Base-by-base conservation (phyloP, 805 yeast genomes). In the Metschnikowia borealis region DNA sequence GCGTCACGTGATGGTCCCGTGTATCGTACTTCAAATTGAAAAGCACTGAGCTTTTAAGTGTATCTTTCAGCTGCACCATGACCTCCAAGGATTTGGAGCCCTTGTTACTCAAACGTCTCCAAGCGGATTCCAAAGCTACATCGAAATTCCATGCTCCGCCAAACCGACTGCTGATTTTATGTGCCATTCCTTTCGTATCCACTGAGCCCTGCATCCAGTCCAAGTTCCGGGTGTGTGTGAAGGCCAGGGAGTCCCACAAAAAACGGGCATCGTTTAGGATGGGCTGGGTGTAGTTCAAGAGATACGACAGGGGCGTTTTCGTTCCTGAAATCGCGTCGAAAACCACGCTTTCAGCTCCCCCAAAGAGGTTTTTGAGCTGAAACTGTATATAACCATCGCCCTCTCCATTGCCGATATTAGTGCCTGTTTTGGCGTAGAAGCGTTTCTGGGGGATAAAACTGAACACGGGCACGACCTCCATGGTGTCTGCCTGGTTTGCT, bases 361-460 rank as follows among this genome's bases (percentile, higher is more conserved):
- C 85, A 66, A 80, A 78, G 17, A 80, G 61, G 58, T 81, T 81
- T 47, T 73, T 73, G 62, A 78, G 58, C 71, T 65, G 90, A 49
- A 91, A 81, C 32, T 88, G 84, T 43, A 89, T 76, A 62, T 91
- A 90, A 1, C 97, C 98, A 62, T 88, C 94, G 31, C 97, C 99
- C 71, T 94, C 98, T 32, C 96, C 96, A 63, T 94, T 92, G 1
- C 98, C 98, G 6, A 94, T 81, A 66, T 90, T 91, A 1, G 98
- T 94, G 3, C 99, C 99, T 1, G 97, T 88, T 59, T 87, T 87
- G 47, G 96, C 91, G 52, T 80, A 77, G 59, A 90, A 86, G 56
- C 79, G 78, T 58, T 89, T 89, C 3, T 79, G 79, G 0, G 92
- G 91, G 5, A 65, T 38, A 3, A 69, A 50, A 46, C 69, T 69